Base-by-base conservation (phyloP, 2,329 filamentous ascomycete species). In the Talaromyces sp. region DNA sequence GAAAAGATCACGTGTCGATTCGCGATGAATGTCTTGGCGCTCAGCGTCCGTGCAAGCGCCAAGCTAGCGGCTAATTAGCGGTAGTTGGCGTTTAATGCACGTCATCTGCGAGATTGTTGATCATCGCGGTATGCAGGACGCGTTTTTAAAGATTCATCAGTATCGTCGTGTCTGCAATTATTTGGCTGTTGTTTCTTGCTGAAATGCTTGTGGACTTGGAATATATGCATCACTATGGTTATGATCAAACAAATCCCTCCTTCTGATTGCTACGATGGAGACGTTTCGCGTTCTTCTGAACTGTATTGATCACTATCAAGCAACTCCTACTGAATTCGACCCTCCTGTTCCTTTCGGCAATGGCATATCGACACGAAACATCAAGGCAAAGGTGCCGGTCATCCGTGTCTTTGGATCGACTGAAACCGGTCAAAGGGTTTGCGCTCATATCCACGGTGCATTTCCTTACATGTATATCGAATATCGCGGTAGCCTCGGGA, bases 401-500 rank as follows among this genome's bases (percentile, higher is more conserved):
- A 87, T 99, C 62, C 86, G 95, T 65, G 84, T 96, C 11, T 99
- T 98, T 76, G 95, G 95, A 0, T 88, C 92, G 3, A 97, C 93
- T 0, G 91, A 96, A 73, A 95, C 91, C 0, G 95, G 95, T 0
- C 93, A 98, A 76, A 97, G 96, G 71, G 91, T 97, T 17, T 97
- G 95, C 77, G 91, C 91, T 31, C 95, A 99, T 78, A 86, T 99
- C 59, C 95, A 98, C 75, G 95, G 96, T 62, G 92, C 91, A 24
- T 93, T 99, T 69, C 95, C 95, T 1, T 99, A 99, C 71, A 80
- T 98, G n/a, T 98, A 92, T 72, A 81, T 99, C 59, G 89, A 93
- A 73, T 96, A 96, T 73, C 80, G 83, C 54, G 92, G 90, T 24
- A 84, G 83, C 66, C 74, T 95, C 62, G 81, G 81, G 46, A 79